Base-by-base conservation (phyloP, 2,329 filamentous ascomycete genomes). In the Penicillium sumatraense region DNA sequence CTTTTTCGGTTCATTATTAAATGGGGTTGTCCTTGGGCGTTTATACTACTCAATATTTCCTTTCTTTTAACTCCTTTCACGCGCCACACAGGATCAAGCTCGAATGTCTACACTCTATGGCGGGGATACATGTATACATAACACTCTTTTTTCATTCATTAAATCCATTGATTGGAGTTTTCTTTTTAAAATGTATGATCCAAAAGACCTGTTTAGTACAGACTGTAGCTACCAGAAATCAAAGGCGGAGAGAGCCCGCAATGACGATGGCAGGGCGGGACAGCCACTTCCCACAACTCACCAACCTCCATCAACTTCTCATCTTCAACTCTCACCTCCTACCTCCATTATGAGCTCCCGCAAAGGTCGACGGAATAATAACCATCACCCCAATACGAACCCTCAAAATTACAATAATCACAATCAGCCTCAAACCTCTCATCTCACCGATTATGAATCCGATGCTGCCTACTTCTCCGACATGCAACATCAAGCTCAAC, bases 381-480 rank as follows among this genome's bases (percentile, higher is more conserved):
- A 60, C 7, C 49, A 53, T 21, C 56, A 62, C 47, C 50, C 63
- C 40, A 50, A 60, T 49, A n/a, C n/a, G n/a, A n/a, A n/a, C n/a
- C 56, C 54, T 20, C 56, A 72, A 55, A 64, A 68, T 50, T 53
- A 67, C 48, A 57, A 59, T 23, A 57, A 59, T 23, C 24, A 59
- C 47, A 45, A 53, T 4, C 21, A 44, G 10, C 14, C 4, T 9
- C 10, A 26, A 6, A 44, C 6, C 21, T 16, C 40, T 20, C 67
- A 71, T 52, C 61, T 68, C 52, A 76, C 75, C 16, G 86, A 89
- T 73, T 88, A 89, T 75, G 86, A 89, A 65, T 88, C 86, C 58
- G 87, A 89, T 70, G 82, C 81, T 18, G 80, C 79, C 61, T 82
- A 84, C 56, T 58, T 71, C 51, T 75, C 74, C 54, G 74, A 77